Conservation (phyloP, 768 basidiomycete species). For the Tephrocybe rancida region DNA sequence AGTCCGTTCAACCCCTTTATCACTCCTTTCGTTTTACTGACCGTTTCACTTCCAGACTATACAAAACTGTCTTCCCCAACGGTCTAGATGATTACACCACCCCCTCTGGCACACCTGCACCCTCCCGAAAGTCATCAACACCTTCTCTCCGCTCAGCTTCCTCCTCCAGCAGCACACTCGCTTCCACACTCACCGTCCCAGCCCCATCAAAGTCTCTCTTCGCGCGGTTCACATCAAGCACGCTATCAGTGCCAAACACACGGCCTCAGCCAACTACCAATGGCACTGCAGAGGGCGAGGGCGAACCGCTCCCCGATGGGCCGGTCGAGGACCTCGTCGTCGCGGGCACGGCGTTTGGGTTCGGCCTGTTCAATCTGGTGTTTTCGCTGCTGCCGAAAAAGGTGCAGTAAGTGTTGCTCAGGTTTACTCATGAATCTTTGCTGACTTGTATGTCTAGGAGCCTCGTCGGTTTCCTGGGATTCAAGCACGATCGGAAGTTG, state of each 20-base stretch:
- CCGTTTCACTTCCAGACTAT: slow-evolving; percentile 57
- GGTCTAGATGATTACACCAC: slow-evolving; percentile 52
- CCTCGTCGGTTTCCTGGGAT: slow-evolving; percentile 77
- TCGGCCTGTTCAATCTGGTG: slow-evolving; percentile 78
- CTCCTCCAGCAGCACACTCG: slow-evolving; percentile 14
- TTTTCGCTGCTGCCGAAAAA: slow-evolving; percentile 76
- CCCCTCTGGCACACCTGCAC: slow-evolving; percentile 32
- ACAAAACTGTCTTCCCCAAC: slow-evolving; percentile 66
- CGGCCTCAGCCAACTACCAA: slow-evolving; percentile 14
- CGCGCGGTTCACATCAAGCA: slow-evolving; percentile 34
- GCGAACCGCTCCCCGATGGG: slow-evolving; percentile 40
- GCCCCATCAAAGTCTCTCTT: slow-evolving; percentile 32
- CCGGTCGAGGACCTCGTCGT: slow-evolving; percentile 73
- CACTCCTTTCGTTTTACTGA: not conserved
- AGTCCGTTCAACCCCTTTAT: slow-evolving; percentile 37
- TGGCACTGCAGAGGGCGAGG: not conserved
- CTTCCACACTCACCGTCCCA: slow-evolving; percentile 20
- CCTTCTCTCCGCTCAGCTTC: slow-evolving; percentile 21
- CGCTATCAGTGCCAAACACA: slow-evolving; percentile 20
- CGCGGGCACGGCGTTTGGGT: slow-evolving; percentile 77
- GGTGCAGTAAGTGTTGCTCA: slow-evolving; percentile 50
- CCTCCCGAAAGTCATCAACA: slow-evolving; percentile 34
- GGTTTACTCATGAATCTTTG: not conserved
- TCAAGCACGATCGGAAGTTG: slow-evolving; percentile 68
- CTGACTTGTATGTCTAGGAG: slow-evolving; percentile 37